These are phyloP conservation scores for Populus euphratica DNA, from an alignment of 345 rosid species.

Conservation along the genomic window DNA sequence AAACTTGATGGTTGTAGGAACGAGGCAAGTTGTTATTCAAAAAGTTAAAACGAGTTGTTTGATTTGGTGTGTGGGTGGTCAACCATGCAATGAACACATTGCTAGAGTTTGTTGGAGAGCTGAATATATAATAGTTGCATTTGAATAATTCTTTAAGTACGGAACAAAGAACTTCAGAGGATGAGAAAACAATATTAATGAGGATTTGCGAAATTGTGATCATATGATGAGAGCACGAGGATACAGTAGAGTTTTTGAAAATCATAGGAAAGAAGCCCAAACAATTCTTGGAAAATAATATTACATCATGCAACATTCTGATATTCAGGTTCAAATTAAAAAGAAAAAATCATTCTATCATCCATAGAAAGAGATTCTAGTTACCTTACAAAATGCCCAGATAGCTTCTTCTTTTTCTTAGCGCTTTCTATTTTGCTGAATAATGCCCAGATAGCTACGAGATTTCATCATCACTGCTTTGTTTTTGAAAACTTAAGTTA, in stretches of 20 bases:
- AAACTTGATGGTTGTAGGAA: not conserved
- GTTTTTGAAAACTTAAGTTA: no score
- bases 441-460: not conserved
- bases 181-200: no score
- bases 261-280: no score
- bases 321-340: no score
- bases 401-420: no score
- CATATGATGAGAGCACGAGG: no score
- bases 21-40: not conserved
- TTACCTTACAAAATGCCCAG: no score
- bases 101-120: slow-evolving; percentile 10
- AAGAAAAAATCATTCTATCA: no score
- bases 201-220: no score
- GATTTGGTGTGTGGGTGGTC: slow-evolving; percentile 24
- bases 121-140: not conserved
- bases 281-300: not conserved
- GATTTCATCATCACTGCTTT: not conserved
- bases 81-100: not conserved
- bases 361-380: no score
- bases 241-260: no score
- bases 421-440: not conserved
- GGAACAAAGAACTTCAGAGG: not conserved
- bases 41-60: not conserved
- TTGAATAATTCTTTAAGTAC: no score
- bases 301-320: not conserved